Conservation (phyloP, 768 basidiomycete genomes). For the Boletus edulis region DNA sequence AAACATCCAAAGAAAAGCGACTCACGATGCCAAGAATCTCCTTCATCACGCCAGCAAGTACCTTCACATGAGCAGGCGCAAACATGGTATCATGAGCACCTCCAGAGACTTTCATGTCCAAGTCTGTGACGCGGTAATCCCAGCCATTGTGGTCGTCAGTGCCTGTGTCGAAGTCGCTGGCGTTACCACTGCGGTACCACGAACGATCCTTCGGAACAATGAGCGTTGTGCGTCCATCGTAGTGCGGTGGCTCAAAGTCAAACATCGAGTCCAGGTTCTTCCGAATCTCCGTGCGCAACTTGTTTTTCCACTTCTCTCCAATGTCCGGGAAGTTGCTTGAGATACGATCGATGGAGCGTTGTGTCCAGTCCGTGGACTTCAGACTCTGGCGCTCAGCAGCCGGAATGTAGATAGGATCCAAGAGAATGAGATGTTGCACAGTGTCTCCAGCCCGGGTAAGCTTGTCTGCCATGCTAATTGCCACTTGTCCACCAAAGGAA, state of each 20-base stretch:
- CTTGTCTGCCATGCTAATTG: slow-evolving; percentile 27
- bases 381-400: slow-evolving; percentile 25
- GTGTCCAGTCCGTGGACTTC: slow-evolving; percentile 31
- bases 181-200: slow-evolving; percentile 30
- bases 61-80: slow-evolving; percentile 30
- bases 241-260: slow-evolving; percentile 29
- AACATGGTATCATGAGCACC: slow-evolving; percentile 33
- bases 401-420: slow-evolving; percentile 32
- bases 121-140: slow-evolving; percentile 25
- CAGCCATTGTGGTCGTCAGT: slow-evolving; percentile 32
- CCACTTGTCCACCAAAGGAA: slow-evolving; percentile 31
- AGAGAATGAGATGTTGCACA: slow-evolving; percentile 26
- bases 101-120: slow-evolving; percentile 27
- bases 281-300: slow-evolving; percentile 28
- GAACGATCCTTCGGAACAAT: slow-evolving; percentile 32
- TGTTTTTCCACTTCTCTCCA: slow-evolving; percentile 31
- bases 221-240: slow-evolving; percentile 23
- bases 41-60: slow-evolving; percentile 26
- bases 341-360: slow-evolving; percentile 31
- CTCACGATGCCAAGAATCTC: slow-evolving; percentile 15
- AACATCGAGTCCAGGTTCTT: slow-evolving; percentile 34
- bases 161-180: slow-evolving; percentile 31
- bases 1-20: neutral
- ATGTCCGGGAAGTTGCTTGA: slow-evolving; percentile 31
- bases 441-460: slow-evolving; percentile 21